Evolutionary conservation across 176 grass and related monocot genomes (phyloP), one percentile per base, ranked within the genome.

Genomic region (Avena eriantha): DNA sequence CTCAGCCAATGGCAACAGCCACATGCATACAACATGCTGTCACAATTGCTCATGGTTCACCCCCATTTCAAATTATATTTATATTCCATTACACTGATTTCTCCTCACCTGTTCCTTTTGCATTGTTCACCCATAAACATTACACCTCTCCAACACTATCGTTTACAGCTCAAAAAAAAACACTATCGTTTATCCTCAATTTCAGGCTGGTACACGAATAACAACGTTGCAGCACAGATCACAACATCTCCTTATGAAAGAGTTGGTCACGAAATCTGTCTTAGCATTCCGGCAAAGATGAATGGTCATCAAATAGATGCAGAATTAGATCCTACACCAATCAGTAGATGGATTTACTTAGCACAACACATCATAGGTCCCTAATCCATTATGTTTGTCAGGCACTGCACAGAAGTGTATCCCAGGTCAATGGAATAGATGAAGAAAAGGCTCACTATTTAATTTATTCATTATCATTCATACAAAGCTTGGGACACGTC

Each of bases 91-190:
- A 66, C 63, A 17, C 26, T 50, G 13, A 13, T 39, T 70, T 17
- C 41, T 64, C 24, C 2, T 29, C 18, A 5, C 23, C 21, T 2
- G 16, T 81, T 66, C 64, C 64, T 8, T 69, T 82, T 69, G 21
- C 34, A 55, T 76, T 87, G 59, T 59, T 75, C 58, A 57, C 15
- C 0, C 49, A 83, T 15, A 55, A 2, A 3, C 36, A 70, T 76
- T 83, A 78, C 8, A 17, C 24, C 78, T 69, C 81, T 71, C 63
- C 39, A 77, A 49, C 5, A 72, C 68, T 73, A 39, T 19, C 7
- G 39, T 41, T 41, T 41, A 41, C 5, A 41, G 39, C 39, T 41
- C 39, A 41, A 8, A 41, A 41, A 41, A 41, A 41, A 41, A 41
- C 39, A 41, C 39, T 41, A 41, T 41, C 39, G 18, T 58, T 34